A percentile compares a stretch with the other conserved stretches of the same genome.
Evolutionary conservation across 495 filamentous ascomycete genomes (phyloP).

Genomic region (Talaromyces adpressus): DNA sequence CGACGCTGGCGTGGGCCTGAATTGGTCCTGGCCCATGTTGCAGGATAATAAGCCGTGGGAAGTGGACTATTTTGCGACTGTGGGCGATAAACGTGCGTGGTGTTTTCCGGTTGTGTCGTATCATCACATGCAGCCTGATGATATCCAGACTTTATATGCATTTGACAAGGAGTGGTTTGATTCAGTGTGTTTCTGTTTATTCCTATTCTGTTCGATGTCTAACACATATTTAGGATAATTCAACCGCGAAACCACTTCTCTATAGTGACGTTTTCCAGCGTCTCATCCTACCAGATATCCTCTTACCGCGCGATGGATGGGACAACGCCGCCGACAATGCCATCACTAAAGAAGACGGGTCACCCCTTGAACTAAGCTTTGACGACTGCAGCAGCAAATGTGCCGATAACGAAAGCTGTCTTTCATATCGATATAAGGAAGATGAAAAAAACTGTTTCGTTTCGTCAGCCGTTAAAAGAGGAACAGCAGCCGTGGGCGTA

Average conservation of each 20-base stretch:
- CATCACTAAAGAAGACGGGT: constrained; percentile 16
- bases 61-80: constrained; percentile 34
- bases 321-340: constrained; percentile 20
- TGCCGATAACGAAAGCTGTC: constrained; percentile 26
- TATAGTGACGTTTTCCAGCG: constrained; percentile 28
- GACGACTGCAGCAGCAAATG: constrained; percentile 32
- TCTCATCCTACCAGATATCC: constrained; percentile 17
- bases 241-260: constrained; percentile 12
- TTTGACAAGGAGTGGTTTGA: constrained; percentile 42
- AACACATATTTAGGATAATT: neutral
- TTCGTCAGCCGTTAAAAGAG: constrained; percentile 23
- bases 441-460: constrained; percentile 21
- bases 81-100: constrained; percentile 36
- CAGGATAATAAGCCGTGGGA: constrained; percentile 24
- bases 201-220: neutral
- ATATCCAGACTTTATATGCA: constrained; percentile 33
- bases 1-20: constrained; percentile 25
- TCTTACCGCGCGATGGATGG: constrained; percentile 21
- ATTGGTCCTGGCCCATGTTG: constrained; percentile 36
- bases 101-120: constrained; percentile 43
- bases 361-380: constrained; percentile 16
- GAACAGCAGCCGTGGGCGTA: constrained; percentile 14
- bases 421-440: constrained; percentile 23
- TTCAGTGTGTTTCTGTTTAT: constrained; percentile 17
- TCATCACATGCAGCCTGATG: constrained; percentile 37